These are phyloP conservation scores for Cetradonia linearis DNA, from an alignment of 495 filamentous ascomycete species.

Conservation along the genomic window DNA sequence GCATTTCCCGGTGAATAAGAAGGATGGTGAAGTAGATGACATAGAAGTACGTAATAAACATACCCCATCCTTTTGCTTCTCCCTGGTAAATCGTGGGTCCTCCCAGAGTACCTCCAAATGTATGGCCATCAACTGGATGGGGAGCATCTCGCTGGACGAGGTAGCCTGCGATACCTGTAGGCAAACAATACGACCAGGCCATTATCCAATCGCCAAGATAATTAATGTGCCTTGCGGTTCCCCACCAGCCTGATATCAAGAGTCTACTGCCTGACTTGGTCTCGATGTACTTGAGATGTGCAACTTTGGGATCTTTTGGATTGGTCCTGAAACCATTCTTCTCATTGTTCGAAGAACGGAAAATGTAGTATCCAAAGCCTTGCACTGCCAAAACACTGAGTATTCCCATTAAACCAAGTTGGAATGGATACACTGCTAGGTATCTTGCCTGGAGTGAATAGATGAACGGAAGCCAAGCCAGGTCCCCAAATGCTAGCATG, in stretches of 20 bases:
- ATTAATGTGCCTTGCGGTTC: constrained; percentile 84
- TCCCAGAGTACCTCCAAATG: constrained; percentile 42
- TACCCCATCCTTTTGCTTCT: constrained; percentile 68
- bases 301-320: constrained; percentile 69
- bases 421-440: constrained; percentile 68
- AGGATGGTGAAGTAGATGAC: constrained; percentile 85
- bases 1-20: constrained; percentile 77
- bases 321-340: constrained; percentile 91
- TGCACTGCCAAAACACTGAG: constrained; percentile 54
- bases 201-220: constrained; percentile 97
- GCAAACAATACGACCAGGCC: constrained; percentile 84
- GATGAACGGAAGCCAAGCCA: constrained; percentile 87
- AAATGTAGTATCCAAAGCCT: constrained; percentile 68
- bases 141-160: constrained; percentile 37
- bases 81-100: constrained; percentile 53
- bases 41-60: constrained; percentile 91
- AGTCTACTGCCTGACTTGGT: constrained; percentile 74
- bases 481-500: constrained; percentile 93
- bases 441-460: constrained; percentile 86
- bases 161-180: constrained; percentile 81
- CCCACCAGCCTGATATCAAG: constrained; percentile 92
- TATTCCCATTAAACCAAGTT: constrained; percentile 57
- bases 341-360: constrained; percentile 83
- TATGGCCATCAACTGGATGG: constrained; percentile 33
- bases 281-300: constrained; percentile 76